phyloP scores from a whole-genome alignment of 2,329 filamentous ascomycete genomes.

The Bipolaris bicolor region DNA sequence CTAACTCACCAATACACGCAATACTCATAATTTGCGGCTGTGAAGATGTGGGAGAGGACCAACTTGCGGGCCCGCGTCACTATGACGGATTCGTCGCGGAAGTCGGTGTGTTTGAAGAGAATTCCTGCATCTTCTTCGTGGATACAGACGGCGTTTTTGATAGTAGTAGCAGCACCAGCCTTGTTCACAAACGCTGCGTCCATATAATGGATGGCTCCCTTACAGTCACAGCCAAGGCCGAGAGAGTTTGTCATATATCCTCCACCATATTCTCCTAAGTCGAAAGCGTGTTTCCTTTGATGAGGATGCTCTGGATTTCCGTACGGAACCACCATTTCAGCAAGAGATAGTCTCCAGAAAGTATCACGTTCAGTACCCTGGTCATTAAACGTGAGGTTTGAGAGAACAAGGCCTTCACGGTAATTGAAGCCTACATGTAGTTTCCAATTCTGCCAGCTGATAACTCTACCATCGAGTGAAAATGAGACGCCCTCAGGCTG shows the following conservation, averaged over 20 bases:
- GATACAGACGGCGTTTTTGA: constrained; percentile 54
- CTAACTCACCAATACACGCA: constrained; percentile 30
- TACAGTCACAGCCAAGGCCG: constrained; percentile 52
- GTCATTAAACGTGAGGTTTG: constrained; percentile 50
- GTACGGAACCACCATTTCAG: constrained; percentile 56
- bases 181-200: background rate
- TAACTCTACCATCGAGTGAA: constrained; percentile 19
- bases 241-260: constrained; percentile 54
- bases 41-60: constrained; percentile 36
- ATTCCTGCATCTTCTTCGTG: constrained; percentile 66
- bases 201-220: constrained; percentile 33
- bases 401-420: constrained; percentile 52
- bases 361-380: constrained; percentile 35
- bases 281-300: constrained; percentile 53
- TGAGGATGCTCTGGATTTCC: constrained; percentile 52
- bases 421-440: constrained; percentile 55
- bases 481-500: constrained; percentile 39
- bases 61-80: constrained; percentile 31
- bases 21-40: constrained; percentile 40
- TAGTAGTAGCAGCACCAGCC: constrained; percentile 23
- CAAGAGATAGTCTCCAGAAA: constrained; percentile 52
- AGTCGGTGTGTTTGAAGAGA: constrained; percentile 40
- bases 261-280: constrained; percentile 53
- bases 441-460: constrained; percentile 55
- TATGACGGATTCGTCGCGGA: constrained; percentile 27